Evolutionary conservation across 1,139 yeast genomes (phyloP).

Genomic region (Pichia sp.): DNA sequence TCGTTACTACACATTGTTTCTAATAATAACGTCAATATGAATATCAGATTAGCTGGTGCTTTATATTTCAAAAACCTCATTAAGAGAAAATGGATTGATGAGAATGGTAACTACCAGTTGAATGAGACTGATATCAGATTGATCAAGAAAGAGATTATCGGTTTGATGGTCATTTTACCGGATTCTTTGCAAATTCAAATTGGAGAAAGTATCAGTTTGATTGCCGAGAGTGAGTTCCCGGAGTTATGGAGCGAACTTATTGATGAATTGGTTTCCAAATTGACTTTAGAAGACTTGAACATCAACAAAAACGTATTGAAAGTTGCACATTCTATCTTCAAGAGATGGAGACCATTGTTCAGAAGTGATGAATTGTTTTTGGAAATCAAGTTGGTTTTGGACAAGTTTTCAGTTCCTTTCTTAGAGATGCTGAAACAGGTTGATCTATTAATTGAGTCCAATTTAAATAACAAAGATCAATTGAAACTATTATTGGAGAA

Average conservation of each 20-base stretch:
- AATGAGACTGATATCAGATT: conserved; percentile 53
- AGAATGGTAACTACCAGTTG: conserved; percentile 70
- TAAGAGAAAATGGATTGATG: conserved; percentile 82
- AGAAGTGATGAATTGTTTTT: conserved; percentile 82
- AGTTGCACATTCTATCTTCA: conserved; percentile 93
- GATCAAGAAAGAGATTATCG: conserved; percentile 70
- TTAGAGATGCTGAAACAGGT: conserved; percentile 55
- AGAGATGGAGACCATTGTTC: conserved; percentile 93
- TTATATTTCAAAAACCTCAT: conserved; percentile 84
- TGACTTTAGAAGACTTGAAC: conserved; percentile 57
- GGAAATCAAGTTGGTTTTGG: conserved; percentile 83
- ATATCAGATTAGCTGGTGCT: conserved; percentile 81
- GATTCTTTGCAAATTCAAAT: conserved; percentile 71
- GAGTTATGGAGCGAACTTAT: conserved; percentile 76
- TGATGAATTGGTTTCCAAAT: conserved; percentile 62
- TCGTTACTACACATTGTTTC: conserved; percentile 74
- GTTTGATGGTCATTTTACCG: conserved; percentile 77
- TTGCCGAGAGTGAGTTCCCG: conserved; percentile 96
- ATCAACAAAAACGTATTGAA: conserved; percentile 79
- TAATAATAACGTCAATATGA: conserved; percentile 39
- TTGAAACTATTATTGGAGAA: conserved; percentile 58
- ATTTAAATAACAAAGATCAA: conserved; percentile 37
- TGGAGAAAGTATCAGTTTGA: conserved; percentile 86
- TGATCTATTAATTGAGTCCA: conserved; percentile 54
- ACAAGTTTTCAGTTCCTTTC: conserved; percentile 79